Conservation (phyloP, 2,329 filamentous ascomycete genomes). For the Hirsutella rhossiliensis region DNA sequence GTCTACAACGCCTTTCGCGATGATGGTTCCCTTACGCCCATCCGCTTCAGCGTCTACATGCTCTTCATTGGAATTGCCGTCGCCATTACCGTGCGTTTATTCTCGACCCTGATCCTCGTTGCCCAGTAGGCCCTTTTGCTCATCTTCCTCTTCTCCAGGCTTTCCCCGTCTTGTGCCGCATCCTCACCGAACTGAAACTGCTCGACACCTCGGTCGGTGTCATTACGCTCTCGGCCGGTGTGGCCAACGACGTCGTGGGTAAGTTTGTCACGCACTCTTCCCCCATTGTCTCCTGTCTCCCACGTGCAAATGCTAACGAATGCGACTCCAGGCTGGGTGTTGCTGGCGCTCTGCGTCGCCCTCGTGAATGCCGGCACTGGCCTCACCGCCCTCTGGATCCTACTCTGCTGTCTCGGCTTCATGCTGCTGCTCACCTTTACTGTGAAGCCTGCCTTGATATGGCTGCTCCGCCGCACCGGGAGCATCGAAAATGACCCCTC, state of each 20-base stretch:
- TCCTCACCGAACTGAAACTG: constrained; percentile 81
- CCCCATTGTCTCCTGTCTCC: no score
- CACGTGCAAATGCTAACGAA: no score
- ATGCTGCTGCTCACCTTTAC: constrained; percentile 61
- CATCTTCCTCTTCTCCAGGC: constrained; percentile 25
- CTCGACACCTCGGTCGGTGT: constrained; percentile 74
- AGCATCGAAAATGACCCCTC: constrained; percentile 81
- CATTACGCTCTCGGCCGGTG: constrained; percentile 79
- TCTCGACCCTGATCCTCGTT: background rate
- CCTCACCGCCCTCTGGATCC: constrained; percentile 71
- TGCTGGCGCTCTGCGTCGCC: constrained; percentile 85
- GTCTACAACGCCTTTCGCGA: constrained; percentile 60
- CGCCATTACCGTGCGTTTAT: constrained; percentile 56
- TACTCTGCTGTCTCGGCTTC: constrained; percentile 66
- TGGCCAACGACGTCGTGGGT: constrained; percentile 69
- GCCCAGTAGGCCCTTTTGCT: no score
- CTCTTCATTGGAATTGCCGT: constrained; percentile 85
- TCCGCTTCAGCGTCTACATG: constrained; percentile 43
- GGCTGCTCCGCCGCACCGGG: constrained; percentile 59
- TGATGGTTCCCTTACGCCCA: constrained; percentile 25
- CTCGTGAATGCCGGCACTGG: constrained; percentile 81
- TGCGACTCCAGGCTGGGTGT: constrained; percentile 50
- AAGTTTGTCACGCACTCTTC: constrained; percentile 2
- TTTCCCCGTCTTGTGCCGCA: constrained; percentile 86
- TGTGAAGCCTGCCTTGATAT: constrained; percentile 64